Conservation (phyloP, 139 green algal genomes). For the Zygnema circumcarinatum region DNA sequence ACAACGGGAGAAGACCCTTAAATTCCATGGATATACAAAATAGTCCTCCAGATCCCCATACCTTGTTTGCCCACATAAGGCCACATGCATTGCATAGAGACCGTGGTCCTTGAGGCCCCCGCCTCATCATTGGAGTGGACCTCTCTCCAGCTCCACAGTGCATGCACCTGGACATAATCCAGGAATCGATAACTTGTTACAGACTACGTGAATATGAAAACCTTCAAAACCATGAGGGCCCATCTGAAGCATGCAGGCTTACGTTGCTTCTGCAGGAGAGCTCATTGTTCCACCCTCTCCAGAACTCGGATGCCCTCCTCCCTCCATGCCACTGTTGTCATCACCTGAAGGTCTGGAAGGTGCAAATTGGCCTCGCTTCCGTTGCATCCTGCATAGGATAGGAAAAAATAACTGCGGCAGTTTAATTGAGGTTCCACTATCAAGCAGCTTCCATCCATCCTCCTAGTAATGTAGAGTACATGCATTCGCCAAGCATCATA, state of each 20-base stretch:
- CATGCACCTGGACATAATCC: conserved; percentile 46
- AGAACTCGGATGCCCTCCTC: background rate
- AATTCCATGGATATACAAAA: background rate
- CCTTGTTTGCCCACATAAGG: conserved; percentile 67
- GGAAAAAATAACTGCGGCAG: background rate
- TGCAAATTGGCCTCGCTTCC: conserved; percentile 66
- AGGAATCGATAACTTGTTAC: too few species aligned
- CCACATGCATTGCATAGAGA: conserved; percentile 65
- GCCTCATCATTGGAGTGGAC: conserved; percentile 63
- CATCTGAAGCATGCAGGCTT: too few species aligned
- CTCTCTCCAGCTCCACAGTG: conserved; percentile 59
- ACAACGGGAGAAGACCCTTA: background rate
- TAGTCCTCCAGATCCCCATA: background rate
- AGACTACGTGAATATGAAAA: too few species aligned
- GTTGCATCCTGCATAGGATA: conserved; percentile 58
- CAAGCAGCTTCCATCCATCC: too few species aligned
- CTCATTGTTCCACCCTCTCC: background rate
- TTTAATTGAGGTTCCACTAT: background rate
- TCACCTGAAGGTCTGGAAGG: conserved; percentile 28
- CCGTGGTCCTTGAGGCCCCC: conserved; percentile 55
- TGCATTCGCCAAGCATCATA: too few species aligned
- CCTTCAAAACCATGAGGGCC: too few species aligned
- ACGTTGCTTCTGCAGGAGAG: conserved; percentile 8
- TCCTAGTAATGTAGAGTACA: too few species aligned
- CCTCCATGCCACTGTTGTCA: background rate